Evolutionary conservation across 441 rosid species (phyloP).

Genomic region (Mallotus repandus): DNA sequence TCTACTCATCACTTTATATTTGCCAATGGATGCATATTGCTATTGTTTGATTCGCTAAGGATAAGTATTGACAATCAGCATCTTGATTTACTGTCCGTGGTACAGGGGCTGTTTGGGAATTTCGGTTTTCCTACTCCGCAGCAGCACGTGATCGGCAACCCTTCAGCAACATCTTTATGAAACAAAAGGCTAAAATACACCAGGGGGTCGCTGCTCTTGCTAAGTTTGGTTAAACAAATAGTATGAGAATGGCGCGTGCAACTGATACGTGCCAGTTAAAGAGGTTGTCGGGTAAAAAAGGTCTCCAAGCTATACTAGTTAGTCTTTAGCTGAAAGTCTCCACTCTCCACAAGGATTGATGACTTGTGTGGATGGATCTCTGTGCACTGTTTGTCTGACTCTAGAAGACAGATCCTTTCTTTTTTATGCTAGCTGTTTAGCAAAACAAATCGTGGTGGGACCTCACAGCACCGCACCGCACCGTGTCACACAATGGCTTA

Average conservation of each 20-base stretch:
- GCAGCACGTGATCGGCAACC: conserved; percentile 22
- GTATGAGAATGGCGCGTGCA: conserved; percentile 21
- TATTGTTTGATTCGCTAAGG: not conserved
- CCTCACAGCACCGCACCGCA: conserved; percentile 20
- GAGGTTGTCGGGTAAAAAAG: conserved; percentile 24
- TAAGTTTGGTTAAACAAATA: conserved; percentile 21
- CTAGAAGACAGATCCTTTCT: conserved; percentile 23
- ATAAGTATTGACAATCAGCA: conserved; percentile 3
- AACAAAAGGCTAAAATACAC: conserved; percentile 5
- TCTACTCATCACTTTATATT: not conserved
- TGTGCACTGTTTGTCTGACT: conserved; percentile 24
- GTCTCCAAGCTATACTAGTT: conserved; percentile 20
- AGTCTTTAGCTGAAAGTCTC: conserved; percentile 20
- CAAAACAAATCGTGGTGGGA: conserved; percentile 44
- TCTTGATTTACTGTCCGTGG: conserved; percentile 19
- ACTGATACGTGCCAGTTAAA: conserved; percentile 18
- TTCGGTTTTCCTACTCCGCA: conserved; percentile 53
- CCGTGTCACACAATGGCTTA: conserved; percentile 9
- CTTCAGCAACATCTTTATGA: conserved; percentile 32
- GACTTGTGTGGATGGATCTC: conserved; percentile 22
- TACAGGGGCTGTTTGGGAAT: conserved; percentile 60
- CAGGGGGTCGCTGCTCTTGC: not conserved
- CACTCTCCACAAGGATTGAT: conserved; percentile 11
- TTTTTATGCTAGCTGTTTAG: conserved; percentile 45
- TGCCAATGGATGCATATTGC: not conserved